Base-by-base conservation (phyloP, 1,284 basidiomycete species). In the Anthracocystis setariae region DNA sequence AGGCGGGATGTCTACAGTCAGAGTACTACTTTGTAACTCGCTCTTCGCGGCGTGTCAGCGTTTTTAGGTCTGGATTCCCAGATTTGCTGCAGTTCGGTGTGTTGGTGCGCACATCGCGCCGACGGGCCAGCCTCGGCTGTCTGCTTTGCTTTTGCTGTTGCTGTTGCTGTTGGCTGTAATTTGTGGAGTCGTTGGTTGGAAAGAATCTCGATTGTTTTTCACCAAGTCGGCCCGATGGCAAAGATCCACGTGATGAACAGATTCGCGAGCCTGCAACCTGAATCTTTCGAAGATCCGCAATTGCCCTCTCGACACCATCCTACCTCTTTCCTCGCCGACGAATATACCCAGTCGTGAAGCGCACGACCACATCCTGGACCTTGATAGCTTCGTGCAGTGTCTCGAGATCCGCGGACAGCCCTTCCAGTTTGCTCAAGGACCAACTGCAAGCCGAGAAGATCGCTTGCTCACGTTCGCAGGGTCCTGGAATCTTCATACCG, bases 241-340 rank as follows among this genome's bases (percentile, higher is more conserved):
- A 5, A 43, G 50, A 58, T 64, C 32, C 46, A 49, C 61, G 61
- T 64, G 54, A 57, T 42, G 48, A 54, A 38, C 38, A 35, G 21
- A 35, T 53, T 53, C 45, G 52, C 59, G 59, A 12, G 49, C 44
- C 48, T 44, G 45, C 44, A 53, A 65, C 49, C 53, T 58, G 21
- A 55, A 33, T 29, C 13, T 25, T 42, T 40, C 47, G 29, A n/a
- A 29, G 25, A 13, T 53, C 39, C 23, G 23, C 35, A n/a, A 24
- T 38, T 29, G 29, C 29, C 20, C 18, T 53, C 38, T 44, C 38
- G 32, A 54, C 51, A 59, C 56, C 63, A 46, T 46, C 46, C 17
- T n/a, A 38, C 4, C 15, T n/a, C 13, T 12, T 17, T 12, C 27
- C 15, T 40, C 5, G 35, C 35, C n/a, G 29, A 29, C 29, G 12